These are phyloP conservation scores for Murraya paniculata DNA, from an alignment of 345 rosid species.

Conservation along the genomic window DNA sequence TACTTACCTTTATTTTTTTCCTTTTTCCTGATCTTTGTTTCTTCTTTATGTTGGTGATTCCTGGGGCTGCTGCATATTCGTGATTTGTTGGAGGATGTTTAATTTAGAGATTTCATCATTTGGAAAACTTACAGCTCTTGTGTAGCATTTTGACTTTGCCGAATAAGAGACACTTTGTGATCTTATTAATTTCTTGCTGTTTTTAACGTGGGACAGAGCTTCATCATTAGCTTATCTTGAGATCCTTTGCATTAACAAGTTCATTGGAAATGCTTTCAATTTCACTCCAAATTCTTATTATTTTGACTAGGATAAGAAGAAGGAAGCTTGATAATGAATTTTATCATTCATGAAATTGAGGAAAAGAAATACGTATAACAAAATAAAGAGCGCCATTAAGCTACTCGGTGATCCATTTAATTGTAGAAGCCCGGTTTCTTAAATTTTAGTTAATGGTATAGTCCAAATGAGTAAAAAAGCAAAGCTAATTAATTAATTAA, in stretches of 20 bases:
- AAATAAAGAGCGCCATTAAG: background rate
- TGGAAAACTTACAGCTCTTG: constrained; percentile 21
- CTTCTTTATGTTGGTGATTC: constrained; percentile 19
- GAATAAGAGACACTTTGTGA: constrained; percentile 27
- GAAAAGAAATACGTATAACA: too few species aligned
- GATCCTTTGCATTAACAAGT: background rate
- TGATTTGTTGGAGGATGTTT: constrained; percentile 16
- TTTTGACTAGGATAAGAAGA: too few species aligned
- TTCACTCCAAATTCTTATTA: background rate
- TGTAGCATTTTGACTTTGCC: constrained; percentile 28
- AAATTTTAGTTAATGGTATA: background rate
- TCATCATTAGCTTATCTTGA: background rate
- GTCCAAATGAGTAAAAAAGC: background rate
- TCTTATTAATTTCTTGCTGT: constrained; percentile 10
- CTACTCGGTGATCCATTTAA: background rate
- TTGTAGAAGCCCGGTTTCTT: background rate
- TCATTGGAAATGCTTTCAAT: background rate
- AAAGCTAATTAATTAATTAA: background rate
- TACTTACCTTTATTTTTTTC: too few species aligned
- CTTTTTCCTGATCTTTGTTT: background rate
- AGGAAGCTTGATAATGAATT: too few species aligned
- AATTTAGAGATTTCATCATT: constrained; percentile 16
- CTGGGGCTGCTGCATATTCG: constrained; percentile 29
- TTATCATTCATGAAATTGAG: too few species aligned
- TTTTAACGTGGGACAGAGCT: background rate